phyloP scores from a whole-genome alignment of 371 early-diverging fungal species.

The Mortierella sp. region DNA sequence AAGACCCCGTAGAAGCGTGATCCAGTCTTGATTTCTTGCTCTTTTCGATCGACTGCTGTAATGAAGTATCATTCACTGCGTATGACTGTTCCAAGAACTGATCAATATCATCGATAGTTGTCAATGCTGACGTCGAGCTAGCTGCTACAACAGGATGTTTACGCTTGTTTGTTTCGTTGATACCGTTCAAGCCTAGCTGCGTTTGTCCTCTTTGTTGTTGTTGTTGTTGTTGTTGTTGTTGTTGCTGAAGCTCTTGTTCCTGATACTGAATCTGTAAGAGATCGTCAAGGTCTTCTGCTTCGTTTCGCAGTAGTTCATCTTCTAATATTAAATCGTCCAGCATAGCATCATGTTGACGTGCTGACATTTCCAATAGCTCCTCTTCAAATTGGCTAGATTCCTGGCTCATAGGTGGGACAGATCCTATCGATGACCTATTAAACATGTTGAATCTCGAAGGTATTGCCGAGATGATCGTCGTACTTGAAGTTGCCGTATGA shows the following conservation, averaged over 20 bases:
- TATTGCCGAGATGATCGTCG: slow-evolving; percentile 33
- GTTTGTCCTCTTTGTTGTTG: slow-evolving; percentile 1
- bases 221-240: slow-evolving; percentile 6
- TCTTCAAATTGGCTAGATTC: slow-evolving; percentile 37
- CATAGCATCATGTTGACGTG: slow-evolving; percentile 42
- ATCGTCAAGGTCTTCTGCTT: slow-evolving; percentile 26
- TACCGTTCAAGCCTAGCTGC: not conserved
- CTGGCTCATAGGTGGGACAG: not conserved
- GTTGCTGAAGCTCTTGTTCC: slow-evolving; percentile 27
- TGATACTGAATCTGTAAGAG: slow-evolving; percentile 24
- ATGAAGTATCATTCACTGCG: not conserved
- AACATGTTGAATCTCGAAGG: slow-evolving; percentile 23
- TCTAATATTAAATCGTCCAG: slow-evolving; percentile 34
- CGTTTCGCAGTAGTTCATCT: slow-evolving; percentile 27
- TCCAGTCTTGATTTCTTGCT: slow-evolving; percentile 36
- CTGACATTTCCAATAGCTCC: slow-evolving; percentile 51
- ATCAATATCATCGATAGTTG: slow-evolving; percentile 21
- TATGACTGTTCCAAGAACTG: slow-evolving; percentile 22
- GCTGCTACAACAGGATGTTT: slow-evolving; percentile 4
- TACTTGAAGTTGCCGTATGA: slow-evolving; percentile 38
- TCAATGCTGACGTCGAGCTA: not conserved
- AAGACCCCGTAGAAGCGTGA: slow-evolving; percentile 10
- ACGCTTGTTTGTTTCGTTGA: slow-evolving; percentile 24
- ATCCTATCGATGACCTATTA: slow-evolving; percentile 3
- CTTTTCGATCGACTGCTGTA: slow-evolving; percentile 9